Base-by-base conservation (phyloP, 129 eudicot species). In the Lactuca saligna region DNA sequence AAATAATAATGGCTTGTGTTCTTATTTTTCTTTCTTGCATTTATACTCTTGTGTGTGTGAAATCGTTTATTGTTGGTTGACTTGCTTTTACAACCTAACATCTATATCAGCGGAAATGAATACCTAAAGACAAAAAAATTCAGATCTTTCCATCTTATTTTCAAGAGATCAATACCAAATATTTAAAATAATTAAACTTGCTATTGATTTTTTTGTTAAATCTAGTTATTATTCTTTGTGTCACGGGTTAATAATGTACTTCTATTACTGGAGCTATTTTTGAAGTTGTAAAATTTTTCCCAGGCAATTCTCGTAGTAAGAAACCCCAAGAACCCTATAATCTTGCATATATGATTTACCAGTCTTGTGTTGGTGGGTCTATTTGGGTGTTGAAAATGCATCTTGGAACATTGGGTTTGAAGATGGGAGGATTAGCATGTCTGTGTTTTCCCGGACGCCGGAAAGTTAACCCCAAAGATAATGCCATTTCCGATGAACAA, bases 401-500 rank as follows among this genome's bases (percentile, higher is more conserved):
- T 50, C 35, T 42, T 8, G 66, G 29, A 56, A 31, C 37, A 7
- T 53, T 62, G 69, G 57, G 80, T 66, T 75, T 66, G 63, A 75
- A 66, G 66, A 66, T 75, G 73, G 54, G 79, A 35, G 68, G 68
- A 48, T 66, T 66, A 54, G 25, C 64, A n/a, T 75, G 80, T 75
- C 39, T 68, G n/a, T 75, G 80, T 31, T 60, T 75, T 51, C 74
- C 69, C n/a, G 39, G 80, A 17, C 57, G 56, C 37, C 80, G 74
- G 15, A 75, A 68, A 61, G 80, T 50, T 37, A 68, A 42, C 55
- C 79, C 79, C 35, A 50, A 75, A 15, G 42, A 48, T 33, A 38
- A 57, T 37, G 35, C 57, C 20, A 61, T 66, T 11, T 66, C 68
- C 12, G 54, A 75, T 57, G 73, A 66, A 66, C 79, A 66, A 13